Percentiles rank a stretch among this genome's conserved stretches.
Conservation (phyloP, 169 alveolate genomes). For the Eimeria acervulina region DNA sequence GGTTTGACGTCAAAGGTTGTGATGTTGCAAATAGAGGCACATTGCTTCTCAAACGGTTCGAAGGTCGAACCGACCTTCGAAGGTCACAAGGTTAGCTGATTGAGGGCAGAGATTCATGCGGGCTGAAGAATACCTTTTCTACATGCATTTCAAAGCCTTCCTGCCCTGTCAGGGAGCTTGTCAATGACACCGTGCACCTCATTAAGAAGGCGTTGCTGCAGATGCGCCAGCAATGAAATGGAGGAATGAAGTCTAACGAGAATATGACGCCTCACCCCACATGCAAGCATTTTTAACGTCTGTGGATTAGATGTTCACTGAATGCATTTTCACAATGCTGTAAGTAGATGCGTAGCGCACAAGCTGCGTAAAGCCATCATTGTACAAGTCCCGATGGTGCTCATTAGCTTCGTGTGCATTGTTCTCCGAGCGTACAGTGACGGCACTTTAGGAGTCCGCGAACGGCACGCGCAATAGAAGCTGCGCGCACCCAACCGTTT, state of each 20-base stretch:
- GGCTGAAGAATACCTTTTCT: background rate
- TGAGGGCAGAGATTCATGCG: background rate
- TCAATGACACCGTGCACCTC: background rate
- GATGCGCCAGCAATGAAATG: background rate
- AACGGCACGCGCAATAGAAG: too few relatives aligned
- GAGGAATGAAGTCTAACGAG: background rate
- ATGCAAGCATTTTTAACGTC: background rate
- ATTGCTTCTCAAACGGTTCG: background rate
- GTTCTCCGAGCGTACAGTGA: background rate
- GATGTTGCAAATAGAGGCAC: background rate
- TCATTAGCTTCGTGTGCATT: background rate
- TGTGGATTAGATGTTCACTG: background rate
- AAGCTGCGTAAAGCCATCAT: background rate
- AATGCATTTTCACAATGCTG: background rate
- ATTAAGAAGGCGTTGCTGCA: background rate
- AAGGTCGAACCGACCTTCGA: background rate
- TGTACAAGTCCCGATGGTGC: background rate
- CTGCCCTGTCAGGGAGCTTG: background rate
- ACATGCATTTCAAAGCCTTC: background rate
- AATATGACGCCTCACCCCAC: background rate
- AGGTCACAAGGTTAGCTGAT: background rate
- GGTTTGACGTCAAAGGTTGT: background rate
- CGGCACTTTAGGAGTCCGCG: background rate
- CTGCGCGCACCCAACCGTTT: too few relatives aligned
- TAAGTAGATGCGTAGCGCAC: background rate